These are phyloP conservation scores for Fusarium sororula DNA, from an alignment of 2,329 filamentous ascomycete species.

Conservation along the genomic window DNA sequence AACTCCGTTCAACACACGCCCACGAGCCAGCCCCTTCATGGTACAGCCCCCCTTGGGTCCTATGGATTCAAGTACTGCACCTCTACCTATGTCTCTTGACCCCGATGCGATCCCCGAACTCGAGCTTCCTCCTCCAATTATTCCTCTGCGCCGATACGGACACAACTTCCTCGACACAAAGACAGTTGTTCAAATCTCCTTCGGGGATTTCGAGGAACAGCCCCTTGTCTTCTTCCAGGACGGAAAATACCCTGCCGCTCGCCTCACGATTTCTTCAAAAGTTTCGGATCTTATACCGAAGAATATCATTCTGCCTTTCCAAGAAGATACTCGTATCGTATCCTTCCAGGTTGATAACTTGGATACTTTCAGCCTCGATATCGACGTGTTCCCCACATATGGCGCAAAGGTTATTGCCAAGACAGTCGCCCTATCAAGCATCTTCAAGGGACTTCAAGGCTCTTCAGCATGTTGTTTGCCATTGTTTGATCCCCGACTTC, in stretches of 20 bases:
- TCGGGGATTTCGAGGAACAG: constrained; percentile 78
- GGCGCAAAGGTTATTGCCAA: constrained; percentile 97
- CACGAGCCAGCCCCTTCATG: constrained; percentile 55
- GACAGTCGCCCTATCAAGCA: constrained; percentile 87
- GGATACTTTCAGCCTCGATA: constrained; percentile 92
- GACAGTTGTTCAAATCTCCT: constrained; percentile 92
- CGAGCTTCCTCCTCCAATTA: constrained; percentile 93
- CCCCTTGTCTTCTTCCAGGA: constrained; percentile 97
- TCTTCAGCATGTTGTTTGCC: constrained; percentile 86
- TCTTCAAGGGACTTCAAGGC: constrained; percentile 79
- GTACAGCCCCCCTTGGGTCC: constrained; percentile 55
- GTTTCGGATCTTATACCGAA: constrained; percentile 95
- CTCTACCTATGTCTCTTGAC: constrained; percentile 74
- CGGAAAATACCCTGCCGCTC: constrained; percentile 93
- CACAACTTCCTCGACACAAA: constrained; percentile 99
- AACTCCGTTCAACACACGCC: constrained; percentile 64
- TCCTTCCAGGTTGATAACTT: constrained; percentile 97
- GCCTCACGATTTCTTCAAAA: constrained; percentile 96
- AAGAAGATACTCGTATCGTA: constrained; percentile 92
- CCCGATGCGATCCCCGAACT: constrained; percentile 91
- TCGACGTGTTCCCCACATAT: constrained; percentile 97
- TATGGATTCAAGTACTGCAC: constrained; percentile 59
- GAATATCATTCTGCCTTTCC: constrained; percentile 93
- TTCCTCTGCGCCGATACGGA: constrained; percentile 91
- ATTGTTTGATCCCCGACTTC: constrained; percentile 88